Conservation (phyloP, 257 asterid species). For the Solanum commersonii region DNA sequence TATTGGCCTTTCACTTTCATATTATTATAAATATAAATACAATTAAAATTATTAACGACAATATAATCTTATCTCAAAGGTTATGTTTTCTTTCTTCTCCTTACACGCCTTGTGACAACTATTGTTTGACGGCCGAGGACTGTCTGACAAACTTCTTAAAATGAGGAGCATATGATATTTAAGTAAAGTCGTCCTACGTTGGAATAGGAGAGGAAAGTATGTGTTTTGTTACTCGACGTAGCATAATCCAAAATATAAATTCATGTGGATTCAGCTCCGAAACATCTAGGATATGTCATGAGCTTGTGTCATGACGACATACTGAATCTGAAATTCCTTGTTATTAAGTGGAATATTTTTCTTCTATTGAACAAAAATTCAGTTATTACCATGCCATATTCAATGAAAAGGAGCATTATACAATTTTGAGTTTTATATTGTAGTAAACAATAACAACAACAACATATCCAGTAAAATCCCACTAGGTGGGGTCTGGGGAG, state of each 20-base stretch:
- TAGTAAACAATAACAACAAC: too few species aligned
- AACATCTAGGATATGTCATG: not conserved
- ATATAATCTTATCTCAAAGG: not conserved
- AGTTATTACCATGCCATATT: not conserved
- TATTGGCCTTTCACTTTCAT: not conserved
- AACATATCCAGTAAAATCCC: too few species aligned
- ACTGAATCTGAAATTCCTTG: not conserved
- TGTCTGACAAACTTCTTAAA: not conserved
- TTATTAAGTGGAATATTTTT: not conserved
- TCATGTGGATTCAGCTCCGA: accelerated
- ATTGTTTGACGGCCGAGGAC: too few species aligned
- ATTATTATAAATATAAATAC: not conserved
- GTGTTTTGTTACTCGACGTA: not conserved
- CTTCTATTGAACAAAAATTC: not conserved
- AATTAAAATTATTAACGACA: not conserved
- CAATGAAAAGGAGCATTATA: not conserved
- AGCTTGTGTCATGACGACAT: not conserved
- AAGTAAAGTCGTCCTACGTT: not conserved
- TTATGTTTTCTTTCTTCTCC: not conserved
- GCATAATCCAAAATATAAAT: not conserved
- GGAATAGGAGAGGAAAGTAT: not conserved
- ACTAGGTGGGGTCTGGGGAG: too few species aligned
- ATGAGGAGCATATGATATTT: not conserved
- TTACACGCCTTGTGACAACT: not conserved
- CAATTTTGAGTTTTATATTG: not conserved